Conservation (phyloP, 305 asterid species). For the Plantago lanceolata region DNA sequence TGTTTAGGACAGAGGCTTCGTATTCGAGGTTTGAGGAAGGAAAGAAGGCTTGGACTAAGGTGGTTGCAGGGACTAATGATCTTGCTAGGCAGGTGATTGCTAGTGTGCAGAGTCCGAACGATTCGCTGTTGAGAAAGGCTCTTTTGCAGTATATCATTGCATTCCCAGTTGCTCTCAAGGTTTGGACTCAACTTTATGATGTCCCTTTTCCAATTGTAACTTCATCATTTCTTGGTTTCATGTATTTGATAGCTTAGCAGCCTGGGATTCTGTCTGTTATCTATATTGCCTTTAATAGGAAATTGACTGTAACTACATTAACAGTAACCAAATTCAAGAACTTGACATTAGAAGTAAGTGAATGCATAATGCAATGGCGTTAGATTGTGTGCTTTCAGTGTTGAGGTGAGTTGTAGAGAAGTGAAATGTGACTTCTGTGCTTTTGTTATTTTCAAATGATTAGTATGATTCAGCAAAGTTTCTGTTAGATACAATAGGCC, state of each 20-base stretch:
- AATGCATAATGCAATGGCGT: constrained; percentile 4
- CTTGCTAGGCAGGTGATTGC: constrained; percentile 75
- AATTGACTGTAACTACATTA: no score
- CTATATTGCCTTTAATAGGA: no score
- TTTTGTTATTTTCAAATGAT: no score
- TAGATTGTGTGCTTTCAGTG: not conserved
- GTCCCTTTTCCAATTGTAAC: not conserved
- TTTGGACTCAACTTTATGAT: constrained; percentile 9
- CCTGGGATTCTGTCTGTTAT: not conserved
- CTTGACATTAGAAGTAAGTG: not conserved
- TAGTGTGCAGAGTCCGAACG: constrained; percentile 44
- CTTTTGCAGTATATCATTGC: constrained; percentile 80
- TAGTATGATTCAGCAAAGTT: no score
- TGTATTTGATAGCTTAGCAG: not conserved
- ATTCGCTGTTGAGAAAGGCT: constrained; percentile 50
- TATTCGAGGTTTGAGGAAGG: constrained; percentile 87
- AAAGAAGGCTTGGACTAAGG: constrained; percentile 75
- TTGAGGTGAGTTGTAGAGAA: not conserved
- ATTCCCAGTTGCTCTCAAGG: constrained; percentile 94
- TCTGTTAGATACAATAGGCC: not conserved
- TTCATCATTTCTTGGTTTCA: not conserved
- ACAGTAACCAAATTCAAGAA: no score
- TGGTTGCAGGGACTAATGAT: constrained; percentile 66
- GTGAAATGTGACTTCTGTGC: not conserved
- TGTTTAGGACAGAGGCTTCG: constrained; percentile 96